A percentile compares a stretch with the other conserved stretches of the same genome.
Evolutionary conservation across 345 rosid species (phyloP).

Genomic region (Boechera divaricarpa): DNA sequence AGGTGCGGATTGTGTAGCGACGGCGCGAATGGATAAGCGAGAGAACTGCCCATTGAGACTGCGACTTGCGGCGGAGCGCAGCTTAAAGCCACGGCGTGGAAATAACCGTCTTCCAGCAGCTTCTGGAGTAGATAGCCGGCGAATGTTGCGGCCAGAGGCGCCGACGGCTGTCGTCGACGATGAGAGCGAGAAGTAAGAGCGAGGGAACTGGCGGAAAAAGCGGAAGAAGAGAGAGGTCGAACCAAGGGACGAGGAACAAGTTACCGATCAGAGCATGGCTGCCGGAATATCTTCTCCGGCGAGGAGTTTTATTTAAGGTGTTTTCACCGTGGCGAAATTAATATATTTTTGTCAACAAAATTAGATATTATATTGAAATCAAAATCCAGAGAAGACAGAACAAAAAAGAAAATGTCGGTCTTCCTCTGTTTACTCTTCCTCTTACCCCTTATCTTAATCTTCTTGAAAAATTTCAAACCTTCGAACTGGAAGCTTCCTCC

Average conservation of each 20-base stretch:
- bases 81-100: constrained; percentile 33
- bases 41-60: constrained; percentile 49
- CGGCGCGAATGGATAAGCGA: constrained; percentile 57
- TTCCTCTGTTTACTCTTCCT: too few species aligned
- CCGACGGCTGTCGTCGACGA: constrained; percentile 36
- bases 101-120: constrained; percentile 40
- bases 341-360: too few species aligned
- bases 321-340: too few species aligned
- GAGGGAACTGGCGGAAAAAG: constrained; percentile 38
- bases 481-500: too few species aligned
- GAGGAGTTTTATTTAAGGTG: constrained; percentile 1
- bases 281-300: constrained; percentile 39
- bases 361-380: too few species aligned
- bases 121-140: constrained; percentile 37
- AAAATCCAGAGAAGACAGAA: too few species aligned
- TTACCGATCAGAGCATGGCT: constrained; percentile 57
- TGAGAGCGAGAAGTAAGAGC: constrained; percentile 39
- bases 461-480: too few species aligned
- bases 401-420: too few species aligned
- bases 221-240: constrained; percentile 51
- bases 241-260: constrained; percentile 51
- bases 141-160: constrained; percentile 37
- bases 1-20: constrained; percentile 57
- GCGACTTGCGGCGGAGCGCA: constrained; percentile 12
- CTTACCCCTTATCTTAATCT: too few species aligned